Base-by-base conservation (phyloP, 2,329 filamentous ascomycete genomes). In the Fusarium camptoceras region DNA sequence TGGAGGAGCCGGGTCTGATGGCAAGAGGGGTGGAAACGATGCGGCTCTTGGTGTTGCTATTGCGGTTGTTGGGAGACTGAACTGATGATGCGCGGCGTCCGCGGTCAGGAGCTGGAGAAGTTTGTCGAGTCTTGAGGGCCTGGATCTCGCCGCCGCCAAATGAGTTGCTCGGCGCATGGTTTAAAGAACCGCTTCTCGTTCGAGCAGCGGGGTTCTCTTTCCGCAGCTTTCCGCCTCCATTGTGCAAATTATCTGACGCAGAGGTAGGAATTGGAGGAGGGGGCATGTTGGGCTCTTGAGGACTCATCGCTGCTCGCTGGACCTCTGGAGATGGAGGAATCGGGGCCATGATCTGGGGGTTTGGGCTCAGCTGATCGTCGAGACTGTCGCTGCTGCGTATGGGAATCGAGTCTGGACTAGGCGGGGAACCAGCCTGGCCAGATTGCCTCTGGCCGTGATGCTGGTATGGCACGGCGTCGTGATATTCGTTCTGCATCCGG, bases 21-120 rank as follows among this genome's bases (percentile, higher is more conserved):
- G 80, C 53, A 76, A 77, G 8, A 74, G 79, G 57, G 74, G 80
- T 57, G 55, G 74, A 64, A 6, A 80, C 75, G 16, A 78, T 71
- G 7, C 80, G 78, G 37, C 75, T 81, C 69, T 73, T 75, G 48
- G 71, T 77, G 47, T 68, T 71, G 11, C 51, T 67, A 24, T 68
- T 66, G 50, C 78, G 77, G 16, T 70, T 64, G 8, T 69, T 66
- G 6, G 74, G 68, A 3, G 81, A 81, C 44, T 87, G 85, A 2
- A 82, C 84, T 14, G 86, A 87, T 28, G 81, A 81, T 71, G 84
- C 85, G 58, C 85, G 81, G 11, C 81, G 76, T 34, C 79, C 81
- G 28, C 84, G 80, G 3, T 83, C 81, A 39, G 78, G 73, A 6
- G 76, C 74, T 7, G 83, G 77, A 14, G 80, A 80, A 15, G 75